Evolutionary conservation across 768 basidiomycete genomes (phyloP).

Genomic region (Mycena chlorophos): DNA sequence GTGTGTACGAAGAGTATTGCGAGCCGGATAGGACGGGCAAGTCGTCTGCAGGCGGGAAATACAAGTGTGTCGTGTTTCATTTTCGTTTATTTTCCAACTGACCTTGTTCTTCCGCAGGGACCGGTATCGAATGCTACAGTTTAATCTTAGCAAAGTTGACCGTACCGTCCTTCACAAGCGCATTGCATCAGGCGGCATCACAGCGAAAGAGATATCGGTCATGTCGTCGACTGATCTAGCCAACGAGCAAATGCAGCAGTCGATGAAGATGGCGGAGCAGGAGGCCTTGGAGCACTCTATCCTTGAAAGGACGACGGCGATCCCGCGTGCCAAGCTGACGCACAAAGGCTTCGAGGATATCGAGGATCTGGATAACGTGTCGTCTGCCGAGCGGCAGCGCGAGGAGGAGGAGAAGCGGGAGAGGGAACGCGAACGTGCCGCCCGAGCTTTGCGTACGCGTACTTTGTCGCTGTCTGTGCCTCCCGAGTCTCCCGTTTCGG

Average conservation of each 20-base stretch:
- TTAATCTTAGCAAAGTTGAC: constrained; percentile 83
- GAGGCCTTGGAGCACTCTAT: constrained; percentile 86
- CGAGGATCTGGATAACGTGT: constrained; percentile 60
- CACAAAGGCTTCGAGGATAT: constrained; percentile 93
- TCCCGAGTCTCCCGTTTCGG: constrained; percentile 67
- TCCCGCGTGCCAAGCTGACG: constrained; percentile 79
- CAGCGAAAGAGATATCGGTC: constrained; percentile 70
- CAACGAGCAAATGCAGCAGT: constrained; percentile 81
- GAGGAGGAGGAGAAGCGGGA: constrained; percentile 63
- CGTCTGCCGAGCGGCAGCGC: constrained; percentile 40
- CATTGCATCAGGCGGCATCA: constrained; percentile 66
- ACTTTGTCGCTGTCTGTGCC: constrained; percentile 62
- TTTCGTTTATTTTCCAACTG: constrained; percentile 1
- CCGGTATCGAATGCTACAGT: constrained; percentile 86
- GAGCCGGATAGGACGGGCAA: constrained; percentile 75
- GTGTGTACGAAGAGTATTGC: constrained; percentile 71
- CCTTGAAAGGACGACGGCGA: constrained; percentile 58
- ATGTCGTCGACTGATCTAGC: constrained; percentile 91
- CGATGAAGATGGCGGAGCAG: constrained; percentile 79
- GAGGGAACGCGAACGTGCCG: constrained; percentile 67
- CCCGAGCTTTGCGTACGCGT: constrained; percentile 50
- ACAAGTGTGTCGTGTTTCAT: constrained; percentile 57
- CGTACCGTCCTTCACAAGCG: constrained; percentile 77
- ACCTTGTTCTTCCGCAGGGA: constrained; percentile 49
- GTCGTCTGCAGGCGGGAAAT: constrained; percentile 67